Evolutionary conservation across 2,329 filamentous ascomycete species (phyloP), one percentile per base, ranked within the genome.

Genomic region (Pseudogymnoascus sp.): DNA sequence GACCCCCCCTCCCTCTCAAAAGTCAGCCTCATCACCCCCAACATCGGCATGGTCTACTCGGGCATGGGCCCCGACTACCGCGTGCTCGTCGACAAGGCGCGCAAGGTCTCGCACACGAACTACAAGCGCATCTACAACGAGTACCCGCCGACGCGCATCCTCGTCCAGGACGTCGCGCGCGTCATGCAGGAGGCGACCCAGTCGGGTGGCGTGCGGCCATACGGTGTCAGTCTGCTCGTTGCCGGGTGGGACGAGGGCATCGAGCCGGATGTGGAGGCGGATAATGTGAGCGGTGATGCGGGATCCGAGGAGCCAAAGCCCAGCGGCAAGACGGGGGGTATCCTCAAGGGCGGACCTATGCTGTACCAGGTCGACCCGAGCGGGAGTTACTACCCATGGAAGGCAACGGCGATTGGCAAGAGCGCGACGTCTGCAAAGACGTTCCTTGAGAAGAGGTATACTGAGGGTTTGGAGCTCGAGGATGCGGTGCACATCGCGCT

Each of bases 121-220:
- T 99, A 99, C 87, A 99, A 99, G 86, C 91, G 95, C 78, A 93
- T 99, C 81, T 99, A 99, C 83, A 99, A 99, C 80, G 95, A 99
- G 81, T 99, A 99, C 81, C 95, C 95, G n/a, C 95, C 95, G 5
- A 99, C 95, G 64, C 88, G 95, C 77, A 99, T 99, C 88, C 85
- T 99, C 80, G 95, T 99, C 64, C 95, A 99, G 79, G 95, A 99
- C 74, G 93, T 99, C 64, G 95, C 95, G 65, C 86, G 92, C 68
- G 93, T 97, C 69, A 97, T 99, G 88, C 95, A 99, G 79, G 95
- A 99, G 80, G 95, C 95, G 66, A 99, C 95, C 65, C 95, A 99
- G 78, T 96, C 91, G 40, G 95, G 95, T 75, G 95, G 95, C 86
- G 93, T 99, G 68, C 85, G 95, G 68, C 95, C 95, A 57, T 99